Evolutionary conservation across 495 filamentous ascomycete species (phyloP), one percentile per base, ranked within the genome.

Genomic region (Margaritispora aquatica): DNA sequence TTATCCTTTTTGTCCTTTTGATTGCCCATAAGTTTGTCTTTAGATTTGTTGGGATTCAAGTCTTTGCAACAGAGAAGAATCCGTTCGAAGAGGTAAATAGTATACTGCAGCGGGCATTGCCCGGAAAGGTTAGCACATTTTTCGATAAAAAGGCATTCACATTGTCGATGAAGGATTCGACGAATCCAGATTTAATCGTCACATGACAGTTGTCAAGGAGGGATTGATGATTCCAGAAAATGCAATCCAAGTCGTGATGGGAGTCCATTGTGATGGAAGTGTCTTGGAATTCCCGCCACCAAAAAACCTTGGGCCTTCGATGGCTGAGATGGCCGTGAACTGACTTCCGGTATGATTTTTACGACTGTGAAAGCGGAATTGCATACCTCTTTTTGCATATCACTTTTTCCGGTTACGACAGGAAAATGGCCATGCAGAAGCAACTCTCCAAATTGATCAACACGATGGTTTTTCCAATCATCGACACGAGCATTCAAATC

Each of bases 1-100:
- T 81, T 84, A 70, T 85, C 83, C 56, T 84, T 81, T 49, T 84
- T 75, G 1, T 88, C 80, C 70, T 90, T 91, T 70, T 83, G 87
- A 61, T 73, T 77, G 48, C 80, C 76, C 60, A 86, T 80, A 58
- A 85, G 69, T 63, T 87, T 90, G 46, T 73, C 69, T 50, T 72
- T 75, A 66, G 90, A 89, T 74, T 97, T 97, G 67, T 87, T 89
- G 2, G 88, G 86, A 54, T 88, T 87, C 46, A 93, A 79, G 66
- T 98, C 94, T 75, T 97, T 98, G 85, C 94, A 98, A 66, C 94
- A 98, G 22, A 98, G 84, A 21, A 98, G 80, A 53, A 98, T 98
- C 61, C 84, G 86, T 70, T 97, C 89, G 70, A 98, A 98, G 27
- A 98, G 84, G 71, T 96, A 98, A 54, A 98, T 96, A 66, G 94